These are phyloP conservation scores for Pyricularia sp. DNA, from an alignment of 2,329 filamentous ascomycete species.

Conservation along the genomic window DNA sequence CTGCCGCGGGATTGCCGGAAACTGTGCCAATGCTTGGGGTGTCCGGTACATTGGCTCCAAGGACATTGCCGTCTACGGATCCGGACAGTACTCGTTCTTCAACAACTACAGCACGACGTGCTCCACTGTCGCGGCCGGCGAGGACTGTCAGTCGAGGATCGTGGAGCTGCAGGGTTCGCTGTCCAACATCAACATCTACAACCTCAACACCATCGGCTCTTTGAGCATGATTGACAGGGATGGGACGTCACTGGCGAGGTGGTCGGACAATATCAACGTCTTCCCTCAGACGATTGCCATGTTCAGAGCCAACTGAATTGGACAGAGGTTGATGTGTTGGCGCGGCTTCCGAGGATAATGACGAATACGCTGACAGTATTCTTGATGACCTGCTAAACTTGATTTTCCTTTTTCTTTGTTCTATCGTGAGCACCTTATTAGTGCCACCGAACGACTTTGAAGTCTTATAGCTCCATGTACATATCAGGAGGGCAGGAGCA, in stretches of 20 bases:
- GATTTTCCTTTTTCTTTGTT: not conserved
- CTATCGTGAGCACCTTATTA: not conserved
- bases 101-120: conserved; percentile 48
- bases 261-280: conserved; percentile 26
- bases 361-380: too few relatives aligned
- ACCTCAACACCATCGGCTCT: conserved; percentile 35
- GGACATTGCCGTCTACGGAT: conserved; percentile 50
- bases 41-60: conserved; percentile 48
- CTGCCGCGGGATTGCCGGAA: conserved; percentile 22
- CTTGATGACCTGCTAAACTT: not conserved
- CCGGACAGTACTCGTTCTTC: conserved; percentile 61
- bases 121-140: conserved; percentile 30
- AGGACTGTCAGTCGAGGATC: conserved; percentile 37
- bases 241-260: conserved; percentile 23
- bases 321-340: not conserved
- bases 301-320: conserved; percentile 11
- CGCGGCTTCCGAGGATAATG: too few relatives aligned
- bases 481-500: not conserved
- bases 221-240: conserved; percentile 28
- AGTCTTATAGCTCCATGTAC: not conserved
- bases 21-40: conserved; percentile 53
- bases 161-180: conserved; percentile 19
- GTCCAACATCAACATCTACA: conserved; percentile 27
- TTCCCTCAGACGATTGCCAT: conserved; percentile 28
- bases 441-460: not conserved